Evolutionary conservation across 768 basidiomycete species (phyloP), one percentile per base, ranked within the genome.

Genomic region (Boletus eberwhitei): DNA sequence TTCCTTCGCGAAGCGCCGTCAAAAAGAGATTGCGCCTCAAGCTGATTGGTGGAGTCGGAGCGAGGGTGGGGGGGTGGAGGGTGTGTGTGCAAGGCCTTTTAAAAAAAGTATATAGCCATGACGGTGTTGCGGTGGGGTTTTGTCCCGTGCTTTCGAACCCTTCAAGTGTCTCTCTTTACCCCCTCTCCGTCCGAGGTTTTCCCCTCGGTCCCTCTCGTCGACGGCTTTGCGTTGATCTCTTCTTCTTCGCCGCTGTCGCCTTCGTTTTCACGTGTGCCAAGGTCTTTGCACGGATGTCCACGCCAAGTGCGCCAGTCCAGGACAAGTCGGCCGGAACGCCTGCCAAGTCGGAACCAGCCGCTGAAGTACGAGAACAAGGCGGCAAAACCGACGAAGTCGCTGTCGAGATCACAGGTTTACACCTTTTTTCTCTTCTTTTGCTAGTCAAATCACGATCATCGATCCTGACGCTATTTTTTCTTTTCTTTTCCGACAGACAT

Each of bases 401-500:
- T 4, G 60, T 70, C 47, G 66, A 66, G 52, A 72, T 70, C 50
- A 68, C 70, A 54, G 59, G 69, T 64, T 26, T 13, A 29, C 26
- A 32, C 31, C 9, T 32, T 8, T 22, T 21, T 13, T 9, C 8
- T 29, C 8, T 29, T 21, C 5, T 16, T 9, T 16, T 17, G 17
- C 17, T 17, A 8, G 17, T 42, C 14, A 21, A 39, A 5, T 3
- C 19, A 39, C 19, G 19, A 19, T 16, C 14, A 6, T 14, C 14
- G 26, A 7, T 31, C 22, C 22, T 26, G 24, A 42, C 9, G 7
- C 12, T 17, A 37, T 5, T 16, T n/a, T 5, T 16, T n/a, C n/a
- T 29, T 12, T 43, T 29, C 4, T 4, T 31, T 14, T 16, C 8
- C n/a, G 48, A 53, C 44, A 70, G 69, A 62, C 56, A 70, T 70